Base-by-base conservation (phyloP, 129 eudicot species). In the Lonicera japonica region DNA sequence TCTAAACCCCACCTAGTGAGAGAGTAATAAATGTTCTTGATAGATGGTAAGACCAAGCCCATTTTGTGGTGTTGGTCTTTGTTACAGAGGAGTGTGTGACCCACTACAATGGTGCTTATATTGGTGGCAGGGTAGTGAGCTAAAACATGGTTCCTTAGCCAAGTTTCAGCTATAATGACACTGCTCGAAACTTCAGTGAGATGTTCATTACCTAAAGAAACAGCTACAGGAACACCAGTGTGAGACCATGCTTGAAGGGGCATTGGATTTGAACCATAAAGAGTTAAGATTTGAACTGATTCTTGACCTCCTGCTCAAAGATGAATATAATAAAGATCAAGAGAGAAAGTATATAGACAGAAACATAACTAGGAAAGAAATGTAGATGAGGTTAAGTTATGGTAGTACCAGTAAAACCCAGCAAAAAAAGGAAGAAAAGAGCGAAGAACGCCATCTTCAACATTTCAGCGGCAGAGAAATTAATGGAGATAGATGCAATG, bases 1-100 rank as follows among this genome's bases (percentile, higher is more conserved):
- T 87, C 78, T 64, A 91, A 79, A 68, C 94, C 97, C 97, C 97
- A 91, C 60, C 97, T 73, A 13, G 79, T 82, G 55, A 91, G 97
- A 56, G 94, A 71, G 53, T 87, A 67, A 54, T 81, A 57, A 0
- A 91, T 36, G 77, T 91, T 91, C 67, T 82, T 79, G 61, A 84
- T 16, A 1, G 95, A 64, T 16, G 83, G 83, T 40, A 79, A 54
- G 51, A 84, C 20, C 2, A 57, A 43, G 14, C 38, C 29, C 11
- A 66, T 13, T 13, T 21, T 24, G 21, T 62, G 46, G 17, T 61
- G 43, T 8, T 80, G 52, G 41, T 43, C 46, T 50, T 63, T 67
- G 58, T 58, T 25, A 70, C 97, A 90, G 20, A 90, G 71, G 11
- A 75, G 61, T 61, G 52, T 46, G 63, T 79, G 79, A 58, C 89